Evolutionary conservation across 2,329 filamentous ascomycete species (phyloP).

Genomic region (Pestalotiopsis sp.): DNA sequence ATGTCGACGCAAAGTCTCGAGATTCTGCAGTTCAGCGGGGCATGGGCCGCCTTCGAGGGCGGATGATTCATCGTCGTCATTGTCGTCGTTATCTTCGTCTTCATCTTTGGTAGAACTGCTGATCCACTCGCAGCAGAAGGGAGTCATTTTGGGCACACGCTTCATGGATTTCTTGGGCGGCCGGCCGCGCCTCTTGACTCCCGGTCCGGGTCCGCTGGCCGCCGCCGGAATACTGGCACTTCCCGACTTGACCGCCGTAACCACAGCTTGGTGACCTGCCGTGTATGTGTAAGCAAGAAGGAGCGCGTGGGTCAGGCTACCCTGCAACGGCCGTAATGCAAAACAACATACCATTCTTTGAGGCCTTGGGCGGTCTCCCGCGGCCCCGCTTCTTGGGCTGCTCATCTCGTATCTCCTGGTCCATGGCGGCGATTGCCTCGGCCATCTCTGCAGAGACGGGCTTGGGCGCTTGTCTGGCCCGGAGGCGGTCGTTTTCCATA

Average conservation of each 20-base stretch:
- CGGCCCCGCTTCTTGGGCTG: constrained; percentile 41
- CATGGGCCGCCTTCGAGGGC: constrained; percentile 36
- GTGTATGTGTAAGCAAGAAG: neutral
- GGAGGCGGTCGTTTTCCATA: neutral
- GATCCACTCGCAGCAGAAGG: constrained; percentile 60
- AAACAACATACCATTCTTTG: constrained; percentile 38
- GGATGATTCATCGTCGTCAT: neutral
- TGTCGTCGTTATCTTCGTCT: no score
- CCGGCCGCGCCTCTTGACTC: constrained; percentile 37
- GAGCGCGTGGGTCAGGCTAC: neutral
- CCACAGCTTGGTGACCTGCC: no score
- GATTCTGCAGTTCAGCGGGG: constrained; percentile 63
- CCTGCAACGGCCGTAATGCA: neutral
- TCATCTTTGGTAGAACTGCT: constrained; percentile 13
- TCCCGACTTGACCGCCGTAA: neutral
- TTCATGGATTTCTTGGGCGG: constrained; percentile 33
- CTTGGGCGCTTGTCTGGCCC: neutral
- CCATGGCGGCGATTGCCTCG: neutral
- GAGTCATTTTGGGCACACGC: constrained; percentile 42
- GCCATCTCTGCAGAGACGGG: neutral
- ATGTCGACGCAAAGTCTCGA: constrained; percentile 60
- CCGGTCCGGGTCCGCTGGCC: neutral
- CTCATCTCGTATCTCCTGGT: neutral
- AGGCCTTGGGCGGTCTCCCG: constrained; percentile 45
- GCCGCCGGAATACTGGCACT: neutral